A percentile compares a stretch with the other conserved stretches of the same genome.
Conservation (phyloP, 306 rosid species). For the Abrus pulchellus region DNA sequence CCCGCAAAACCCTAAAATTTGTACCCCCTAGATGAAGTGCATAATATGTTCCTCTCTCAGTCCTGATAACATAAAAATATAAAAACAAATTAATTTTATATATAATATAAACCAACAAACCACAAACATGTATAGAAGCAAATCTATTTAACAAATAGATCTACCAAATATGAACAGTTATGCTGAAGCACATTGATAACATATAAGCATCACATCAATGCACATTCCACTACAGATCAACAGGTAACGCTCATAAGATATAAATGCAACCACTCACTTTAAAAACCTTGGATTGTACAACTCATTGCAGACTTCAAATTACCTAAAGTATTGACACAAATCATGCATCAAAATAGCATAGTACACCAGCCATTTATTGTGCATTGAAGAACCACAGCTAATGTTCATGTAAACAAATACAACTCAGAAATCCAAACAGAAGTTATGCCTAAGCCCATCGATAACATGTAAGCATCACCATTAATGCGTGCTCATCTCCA, state of each 20-base stretch:
- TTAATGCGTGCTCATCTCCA: neutral
- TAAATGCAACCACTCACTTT: slow-evolving; percentile 22
- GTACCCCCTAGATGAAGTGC: slow-evolving; percentile 95
- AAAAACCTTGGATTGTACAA: slow-evolving; percentile 19
- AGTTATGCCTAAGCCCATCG: slow-evolving; percentile 16
- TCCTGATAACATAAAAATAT: slow-evolving; percentile 57
- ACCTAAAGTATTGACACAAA: slow-evolving; percentile 8
- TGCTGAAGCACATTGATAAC: slow-evolving; percentile 24
- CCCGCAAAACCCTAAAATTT: slow-evolving; percentile 87
- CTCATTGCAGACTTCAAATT: slow-evolving; percentile 25
- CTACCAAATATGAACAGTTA: neutral
- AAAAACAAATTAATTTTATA: slow-evolving; percentile 2
- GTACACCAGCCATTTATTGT: slow-evolving; percentile 17
- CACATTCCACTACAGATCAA: slow-evolving; percentile 26
- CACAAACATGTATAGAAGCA: neutral
- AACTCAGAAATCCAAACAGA: neutral
- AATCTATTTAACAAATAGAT: neutral
- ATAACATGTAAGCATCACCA: slow-evolving; percentile 21
- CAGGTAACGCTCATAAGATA: slow-evolving; percentile 38
- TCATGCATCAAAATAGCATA: slow-evolving; percentile 6
- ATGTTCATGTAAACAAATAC: too few species aligned
- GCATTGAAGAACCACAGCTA: too few species aligned
- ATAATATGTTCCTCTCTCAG: slow-evolving; percentile 83
- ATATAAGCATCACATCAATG: slow-evolving; percentile 4
- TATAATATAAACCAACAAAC: neutral